Evolutionary conservation across 441 rosid species (phyloP).

Genomic region (Aleurites moluccanus): DNA sequence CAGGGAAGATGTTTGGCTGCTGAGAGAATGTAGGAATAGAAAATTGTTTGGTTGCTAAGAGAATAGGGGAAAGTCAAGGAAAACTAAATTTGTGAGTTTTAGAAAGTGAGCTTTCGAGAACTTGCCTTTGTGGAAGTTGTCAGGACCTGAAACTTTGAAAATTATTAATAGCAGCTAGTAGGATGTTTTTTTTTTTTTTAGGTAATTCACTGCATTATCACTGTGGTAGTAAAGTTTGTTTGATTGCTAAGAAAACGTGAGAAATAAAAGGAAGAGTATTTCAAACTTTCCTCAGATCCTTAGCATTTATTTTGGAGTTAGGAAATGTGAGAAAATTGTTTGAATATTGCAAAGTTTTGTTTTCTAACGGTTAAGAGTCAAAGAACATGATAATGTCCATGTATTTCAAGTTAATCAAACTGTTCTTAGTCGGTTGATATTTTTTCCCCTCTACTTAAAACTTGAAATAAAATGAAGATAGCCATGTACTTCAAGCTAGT

Average conservation of each 20-base stretch:
- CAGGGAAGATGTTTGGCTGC: not conserved
- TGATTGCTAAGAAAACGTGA: not conserved
- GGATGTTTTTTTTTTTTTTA: not conserved
- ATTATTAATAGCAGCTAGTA: not conserved
- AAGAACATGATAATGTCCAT: not conserved
- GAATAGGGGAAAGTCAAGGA: not conserved
- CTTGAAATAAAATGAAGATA: too few species aligned
- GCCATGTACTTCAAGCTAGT: too few species aligned
- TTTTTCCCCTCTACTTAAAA: not conserved
- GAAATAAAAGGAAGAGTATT: not conserved
- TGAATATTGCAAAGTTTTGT: not conserved
- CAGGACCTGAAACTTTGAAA: not conserved
- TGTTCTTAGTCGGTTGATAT: not conserved
- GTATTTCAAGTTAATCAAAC: slow-evolving; percentile 3
- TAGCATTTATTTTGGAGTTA: not conserved
- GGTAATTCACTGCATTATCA: not conserved
- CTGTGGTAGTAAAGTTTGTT: not conserved
- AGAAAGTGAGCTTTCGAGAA: not conserved
- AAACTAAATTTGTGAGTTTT: not conserved
- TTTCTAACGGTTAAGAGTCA: not conserved
- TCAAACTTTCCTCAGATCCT: not conserved
- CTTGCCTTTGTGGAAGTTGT: not conserved
- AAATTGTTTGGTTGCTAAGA: not conserved
- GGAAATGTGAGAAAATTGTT: not conserved
- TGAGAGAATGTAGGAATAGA: slow-evolving; percentile 1